Evolutionary conservation across 768 basidiomycete species (phyloP).

Genomic region (Mrakia frigida): DNA sequence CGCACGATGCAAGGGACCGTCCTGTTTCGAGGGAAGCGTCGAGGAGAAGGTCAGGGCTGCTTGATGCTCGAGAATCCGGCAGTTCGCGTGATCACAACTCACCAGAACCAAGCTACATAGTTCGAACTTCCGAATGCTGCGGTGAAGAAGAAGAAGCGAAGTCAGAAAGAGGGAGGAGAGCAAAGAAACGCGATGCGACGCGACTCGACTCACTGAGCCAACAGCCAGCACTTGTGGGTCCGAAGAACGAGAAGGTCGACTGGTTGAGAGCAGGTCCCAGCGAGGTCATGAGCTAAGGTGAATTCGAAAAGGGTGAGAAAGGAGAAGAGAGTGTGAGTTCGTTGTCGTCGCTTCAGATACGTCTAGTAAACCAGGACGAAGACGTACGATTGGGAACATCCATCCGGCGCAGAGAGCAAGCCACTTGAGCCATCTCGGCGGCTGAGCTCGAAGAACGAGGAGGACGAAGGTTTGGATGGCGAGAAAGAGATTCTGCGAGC

Average conservation of each 20-base stretch:
- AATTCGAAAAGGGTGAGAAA: background rate
- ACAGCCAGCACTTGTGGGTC: background rate
- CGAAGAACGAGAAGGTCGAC: background rate
- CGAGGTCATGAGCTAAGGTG: background rate
- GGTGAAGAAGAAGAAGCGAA: too few species aligned
- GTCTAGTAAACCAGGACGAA: too few species aligned
- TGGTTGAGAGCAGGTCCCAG: background rate
- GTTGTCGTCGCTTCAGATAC: too few species aligned
- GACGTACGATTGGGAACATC: constrained; percentile 12
- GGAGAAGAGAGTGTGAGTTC: too few species aligned
- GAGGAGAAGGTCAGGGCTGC: background rate
- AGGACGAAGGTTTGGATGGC: constrained; percentile 1
- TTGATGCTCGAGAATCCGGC: too few species aligned
- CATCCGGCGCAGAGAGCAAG: background rate
- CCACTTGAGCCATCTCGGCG: background rate
- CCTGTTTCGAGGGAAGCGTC: background rate
- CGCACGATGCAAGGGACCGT: constrained; percentile 3
- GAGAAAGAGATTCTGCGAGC: background rate
- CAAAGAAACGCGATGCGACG: background rate
- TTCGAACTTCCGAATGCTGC: constrained; percentile 4
- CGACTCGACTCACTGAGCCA: background rate
- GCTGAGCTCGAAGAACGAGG: background rate
- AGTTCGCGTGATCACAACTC: too few species aligned
- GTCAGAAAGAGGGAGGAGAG: background rate
- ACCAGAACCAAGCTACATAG: background rate